Base-by-base conservation (phyloP, 2,329 filamentous ascomycete genomes). In the Xylariales sp. region DNA sequence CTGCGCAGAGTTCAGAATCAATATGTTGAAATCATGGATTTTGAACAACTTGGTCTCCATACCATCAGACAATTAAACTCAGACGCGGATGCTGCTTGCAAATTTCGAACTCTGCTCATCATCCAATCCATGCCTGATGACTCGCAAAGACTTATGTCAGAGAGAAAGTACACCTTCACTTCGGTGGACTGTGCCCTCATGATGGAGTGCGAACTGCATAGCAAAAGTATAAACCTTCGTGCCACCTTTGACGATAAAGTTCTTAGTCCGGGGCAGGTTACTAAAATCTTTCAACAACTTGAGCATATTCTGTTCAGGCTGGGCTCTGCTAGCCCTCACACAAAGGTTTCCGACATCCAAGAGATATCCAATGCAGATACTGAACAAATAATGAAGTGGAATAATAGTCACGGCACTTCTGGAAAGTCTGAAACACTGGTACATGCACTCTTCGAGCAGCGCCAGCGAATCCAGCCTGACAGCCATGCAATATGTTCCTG, bases 21-120 rank as follows among this genome's bases (percentile, higher is more conserved):
- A 19, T 28, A 29, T 18, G 12, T 28, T 10, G 15, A 29, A 8
- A 37, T 29, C 15, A 7, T 34, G 5, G 29, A 34, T 5, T 32
- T 32, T 29, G 35, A 23, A 12, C 40, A 42, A 20, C 35, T 38
- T 30, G 40, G 40, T 11, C 35, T 42, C 7, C 34, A 38, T 16
- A 38, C 38, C 13, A 42, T 42, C 15, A 15, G 40, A 17, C 29
- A 18, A 7, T 12, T 41, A 17, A 33, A 32, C 17, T 20, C 21
- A 10, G 39, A 41, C 17, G 29, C 39, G 6, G 39, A 32, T 8
- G 33, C 29, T n/a, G 39, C 39, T 3, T 41, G 39, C 29, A 37
- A 38, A n/a, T 41, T 41, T n/a, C 29, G 34, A 16, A 40, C 30
- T 13, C 28, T 35, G 5, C 27, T 41, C 12, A 29, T 41, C n/a